phyloP scores from a whole-genome alignment of 2,329 filamentous ascomycete genomes.

The Claviceps cyperi region DNA sequence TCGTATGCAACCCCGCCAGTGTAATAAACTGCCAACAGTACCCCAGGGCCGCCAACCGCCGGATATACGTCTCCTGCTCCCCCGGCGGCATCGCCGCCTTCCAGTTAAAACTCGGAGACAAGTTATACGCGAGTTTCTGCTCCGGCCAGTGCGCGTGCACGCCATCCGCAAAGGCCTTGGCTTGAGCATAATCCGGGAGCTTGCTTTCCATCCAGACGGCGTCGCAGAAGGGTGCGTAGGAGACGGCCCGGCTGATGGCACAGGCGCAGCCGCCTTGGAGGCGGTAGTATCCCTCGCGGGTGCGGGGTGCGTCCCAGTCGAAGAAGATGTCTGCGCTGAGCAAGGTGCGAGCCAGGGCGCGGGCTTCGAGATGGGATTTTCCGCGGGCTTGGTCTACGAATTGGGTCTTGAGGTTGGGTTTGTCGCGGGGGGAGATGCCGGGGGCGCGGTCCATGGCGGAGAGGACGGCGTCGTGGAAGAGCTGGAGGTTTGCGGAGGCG shows the following conservation, averaged over 20 bases:
- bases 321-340: slow-evolving; percentile 75
- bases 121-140: slow-evolving; percentile 97
- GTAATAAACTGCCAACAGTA: slow-evolving; percentile 99
- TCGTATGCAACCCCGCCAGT: slow-evolving; percentile 91
- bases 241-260: slow-evolving; percentile 77
- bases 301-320: slow-evolving; percentile 89
- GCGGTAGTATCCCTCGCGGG: slow-evolving; percentile 88
- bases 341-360: slow-evolving; percentile 62
- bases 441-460: slow-evolving; percentile 59
- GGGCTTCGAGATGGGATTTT: slow-evolving; percentile 73
- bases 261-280: slow-evolving; percentile 84
- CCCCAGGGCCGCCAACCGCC: slow-evolving; percentile 68
- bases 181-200: slow-evolving; percentile 80
- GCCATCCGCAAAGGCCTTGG: slow-evolving; percentile 81
- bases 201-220: slow-evolving; percentile 99
- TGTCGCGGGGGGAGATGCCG: slow-evolving; percentile 36
- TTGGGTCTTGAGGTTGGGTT: slow-evolving; percentile 48
- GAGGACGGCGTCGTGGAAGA: slow-evolving; percentile 80
- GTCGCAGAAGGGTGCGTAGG: slow-evolving; percentile 86
- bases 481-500: slow-evolving; percentile 61
- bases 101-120: slow-evolving; percentile 99
- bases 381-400: slow-evolving; percentile 59
- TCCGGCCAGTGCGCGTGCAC: slow-evolving; percentile 92
- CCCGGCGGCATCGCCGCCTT: slow-evolving; percentile 84
- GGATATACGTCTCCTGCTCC: slow-evolving; percentile 96